Base-by-base conservation (phyloP, 768 basidiomycete genomes). In the Psilocybe azurescens region DNA sequence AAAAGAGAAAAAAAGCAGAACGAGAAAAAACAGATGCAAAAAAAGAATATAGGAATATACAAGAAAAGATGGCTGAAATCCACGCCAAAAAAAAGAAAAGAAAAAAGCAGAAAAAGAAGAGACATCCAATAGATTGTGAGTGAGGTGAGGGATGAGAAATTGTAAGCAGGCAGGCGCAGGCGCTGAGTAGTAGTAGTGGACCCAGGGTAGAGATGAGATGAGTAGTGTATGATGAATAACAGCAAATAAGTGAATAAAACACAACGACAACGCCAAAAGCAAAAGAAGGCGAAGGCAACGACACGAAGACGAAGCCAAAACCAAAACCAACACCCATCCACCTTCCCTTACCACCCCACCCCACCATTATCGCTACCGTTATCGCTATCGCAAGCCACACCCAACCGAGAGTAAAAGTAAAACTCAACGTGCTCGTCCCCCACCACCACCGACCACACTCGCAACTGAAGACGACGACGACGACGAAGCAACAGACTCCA, bases 361-460 rank as follows among this genome's bases (percentile, higher is more conserved):
- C 20, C 20, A 4, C 48, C 48, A 20, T 18, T 10, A 28, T 38
- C 38, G 24, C 24, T 24, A 24, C 24, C 24, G 24, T 24, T 24
- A 24, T 24, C 24, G 4, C 58, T 49, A 30, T 13, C 28, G 36
- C 29, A 28, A 24, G 18, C 30, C 24, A 33, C 52, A 53, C 52
- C n/a, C 50, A 70, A 24, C 67, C 69, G 24, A 70, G 61, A 2
- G 67, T 67, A 60, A 65, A 24, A 24, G 24, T 24, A 24, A 24
- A 70, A 56, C 65, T 67, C 61, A 68, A 52, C 28, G 67, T 70
- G 38, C 69, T 70, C 48, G 64, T 65, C 47, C 62, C 24, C 24
- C 24, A 24, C 24, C 60, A 54, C 60, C 49, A 33, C 61, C 59
- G 1, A 59, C 53, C 18, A 56, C 46, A 16, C 49, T 50, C 33